A percentile compares a stretch with the other conserved stretches of the same genome.
These are phyloP conservation scores for Bruguiera parviflora DNA, from an alignment of 345 rosid species.

Conservation along the genomic window DNA sequence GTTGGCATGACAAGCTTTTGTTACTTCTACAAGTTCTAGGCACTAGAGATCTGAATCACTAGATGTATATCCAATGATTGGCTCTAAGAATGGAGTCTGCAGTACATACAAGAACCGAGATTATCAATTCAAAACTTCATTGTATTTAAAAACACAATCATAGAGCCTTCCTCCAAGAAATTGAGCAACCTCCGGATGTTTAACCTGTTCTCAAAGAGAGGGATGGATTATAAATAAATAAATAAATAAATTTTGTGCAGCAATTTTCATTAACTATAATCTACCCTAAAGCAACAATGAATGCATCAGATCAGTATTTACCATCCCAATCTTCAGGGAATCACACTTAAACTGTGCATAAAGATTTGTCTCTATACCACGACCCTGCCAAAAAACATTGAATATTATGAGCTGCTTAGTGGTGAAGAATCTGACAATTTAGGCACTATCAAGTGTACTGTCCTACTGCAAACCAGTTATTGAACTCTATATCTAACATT, in stretches of 20 bases:
- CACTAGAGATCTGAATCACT: constrained; percentile 11
- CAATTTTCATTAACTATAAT: neutral
- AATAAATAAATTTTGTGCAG: neutral
- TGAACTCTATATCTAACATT: neutral
- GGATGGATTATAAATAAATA: neutral
- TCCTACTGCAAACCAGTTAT: neutral
- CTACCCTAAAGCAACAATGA: neutral
- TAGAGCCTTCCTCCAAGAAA: constrained; percentile 97
- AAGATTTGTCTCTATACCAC: constrained; percentile 97
- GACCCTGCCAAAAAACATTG: constrained; percentile 61
- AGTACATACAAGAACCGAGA: constrained; percentile 5
- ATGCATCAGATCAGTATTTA: constrained; percentile 22
- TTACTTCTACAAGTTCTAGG: neutral
- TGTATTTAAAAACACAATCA: constrained; percentile 95
- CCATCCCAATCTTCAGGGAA: constrained; percentile 97
- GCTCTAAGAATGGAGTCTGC: neutral
- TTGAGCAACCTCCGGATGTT: constrained; percentile 96
- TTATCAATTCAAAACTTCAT: constrained; percentile 43
- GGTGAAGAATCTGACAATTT: neutral
- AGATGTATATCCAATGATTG: neutral
- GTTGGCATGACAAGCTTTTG: neutral
- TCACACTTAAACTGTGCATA: constrained; percentile 96
- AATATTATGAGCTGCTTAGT: neutral
- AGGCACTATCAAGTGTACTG: neutral
- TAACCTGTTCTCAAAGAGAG: constrained; percentile 51